Percentiles rank a stretch among this genome's conserved stretches.
Conservation (phyloP, 169 alveolate species). For the Hepatocystis sp. region DNA sequence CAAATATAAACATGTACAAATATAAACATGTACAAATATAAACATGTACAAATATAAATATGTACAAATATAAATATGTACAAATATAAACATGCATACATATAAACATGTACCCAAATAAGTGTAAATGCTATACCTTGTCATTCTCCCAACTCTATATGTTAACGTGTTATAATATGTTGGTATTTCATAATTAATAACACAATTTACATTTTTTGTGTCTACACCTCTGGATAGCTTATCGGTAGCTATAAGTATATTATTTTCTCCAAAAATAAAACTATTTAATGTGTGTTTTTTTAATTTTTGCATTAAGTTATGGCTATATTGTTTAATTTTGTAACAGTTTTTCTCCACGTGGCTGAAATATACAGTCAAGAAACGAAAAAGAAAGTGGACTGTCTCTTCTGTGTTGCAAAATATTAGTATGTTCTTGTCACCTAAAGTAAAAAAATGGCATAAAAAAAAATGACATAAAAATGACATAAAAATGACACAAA, state of each 20-base stretch:
- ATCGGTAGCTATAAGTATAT: constrained; percentile 93
- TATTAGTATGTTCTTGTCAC: too few relatives aligned
- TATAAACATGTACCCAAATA: background rate
- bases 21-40: background rate
- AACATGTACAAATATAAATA: background rate
- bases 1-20: background rate
- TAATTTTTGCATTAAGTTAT: constrained; percentile 4
- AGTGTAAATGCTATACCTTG: constrained; percentile 19
- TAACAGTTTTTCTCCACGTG: too few relatives aligned
- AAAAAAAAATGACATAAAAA: too few relatives aligned
- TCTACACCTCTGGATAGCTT: constrained; percentile 95
- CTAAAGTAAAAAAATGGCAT: too few relatives aligned
- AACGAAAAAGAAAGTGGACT: too few relatives aligned
- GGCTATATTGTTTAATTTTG: constrained; percentile 42
- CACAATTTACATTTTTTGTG: constrained; percentile 89
- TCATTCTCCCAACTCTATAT: constrained; percentile 58
- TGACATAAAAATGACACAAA: too few relatives aligned
- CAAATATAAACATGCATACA: too few relatives aligned
- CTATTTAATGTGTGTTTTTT: constrained; percentile 19
- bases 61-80: background rate
- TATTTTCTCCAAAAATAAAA: constrained; percentile 15
- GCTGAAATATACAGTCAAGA: too few relatives aligned
- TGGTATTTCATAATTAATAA: constrained; percentile 94
- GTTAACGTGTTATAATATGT: constrained; percentile 70
- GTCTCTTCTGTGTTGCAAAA: too few relatives aligned